Evolutionary conservation across 192 early-diverging fungal genomes (phyloP).

Genomic region (Linnemannia zychae): DNA sequence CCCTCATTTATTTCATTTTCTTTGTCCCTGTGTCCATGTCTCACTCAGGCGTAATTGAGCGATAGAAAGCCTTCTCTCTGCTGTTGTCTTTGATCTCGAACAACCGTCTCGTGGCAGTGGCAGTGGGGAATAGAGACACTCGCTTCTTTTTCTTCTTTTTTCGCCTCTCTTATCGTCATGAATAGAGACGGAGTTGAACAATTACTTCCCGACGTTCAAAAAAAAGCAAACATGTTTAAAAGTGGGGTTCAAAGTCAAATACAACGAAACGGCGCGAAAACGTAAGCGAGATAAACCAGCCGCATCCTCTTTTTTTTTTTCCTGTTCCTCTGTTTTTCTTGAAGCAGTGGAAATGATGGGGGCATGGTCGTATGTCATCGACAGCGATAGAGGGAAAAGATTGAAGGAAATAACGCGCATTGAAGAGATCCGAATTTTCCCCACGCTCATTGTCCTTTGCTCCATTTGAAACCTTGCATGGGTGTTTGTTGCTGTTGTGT

Average conservation of each 20-base stretch:
- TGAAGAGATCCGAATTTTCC: not conserved
- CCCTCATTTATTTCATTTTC: constrained; percentile 8
- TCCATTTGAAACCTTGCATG: not conserved
- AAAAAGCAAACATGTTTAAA: not conserved
- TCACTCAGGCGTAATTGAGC: not conserved
- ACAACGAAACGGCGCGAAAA: not conserved
- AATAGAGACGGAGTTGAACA: constrained; percentile 3
- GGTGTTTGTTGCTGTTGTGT: not conserved
- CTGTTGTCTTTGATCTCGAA: not conserved
- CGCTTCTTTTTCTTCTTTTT: not conserved
- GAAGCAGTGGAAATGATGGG: not conserved
- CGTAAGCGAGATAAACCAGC: not conserved
- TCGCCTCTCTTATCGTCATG: not conserved
- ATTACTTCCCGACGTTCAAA: not conserved
- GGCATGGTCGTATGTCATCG: not conserved
- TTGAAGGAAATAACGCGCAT: not conserved
- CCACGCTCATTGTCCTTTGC: not conserved
- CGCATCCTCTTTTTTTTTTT: not conserved
- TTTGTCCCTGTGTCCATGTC: constrained; percentile 1
- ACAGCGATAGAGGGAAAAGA: not conserved
- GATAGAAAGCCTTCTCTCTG: not conserved
- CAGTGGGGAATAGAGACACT: not conserved
- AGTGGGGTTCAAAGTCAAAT: not conserved
- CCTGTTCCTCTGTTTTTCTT: not conserved
- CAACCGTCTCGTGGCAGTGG: not conserved